Percentiles rank a stretch among this genome's conserved stretches.
Conservation (phyloP, 2,329 filamentous ascomycete species). For the Calonectria naviculata region DNA sequence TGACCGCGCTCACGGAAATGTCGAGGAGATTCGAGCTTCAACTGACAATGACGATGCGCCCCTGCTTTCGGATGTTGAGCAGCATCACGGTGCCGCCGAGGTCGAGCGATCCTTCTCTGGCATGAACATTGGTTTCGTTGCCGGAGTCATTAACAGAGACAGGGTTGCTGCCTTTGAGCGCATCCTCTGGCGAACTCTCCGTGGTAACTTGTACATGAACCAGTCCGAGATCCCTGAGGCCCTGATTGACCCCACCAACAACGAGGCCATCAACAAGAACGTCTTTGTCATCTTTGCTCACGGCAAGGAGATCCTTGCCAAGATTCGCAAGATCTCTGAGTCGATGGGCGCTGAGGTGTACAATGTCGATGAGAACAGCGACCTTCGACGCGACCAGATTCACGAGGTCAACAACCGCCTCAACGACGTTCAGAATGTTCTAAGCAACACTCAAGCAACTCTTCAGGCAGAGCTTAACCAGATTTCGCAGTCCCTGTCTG, state of each 20-base stretch:
- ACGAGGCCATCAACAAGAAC: conserved; percentile 94
- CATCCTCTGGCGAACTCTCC: conserved; percentile 96
- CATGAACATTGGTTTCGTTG: conserved; percentile 99
- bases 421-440: conserved; percentile 89
- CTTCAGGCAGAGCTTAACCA: conserved; percentile 93
- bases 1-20: conserved; percentile 93
- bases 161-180: conserved; percentile 95
- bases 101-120: conserved; percentile 90
- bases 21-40: conserved; percentile 94
- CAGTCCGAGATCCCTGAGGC: conserved; percentile 97
- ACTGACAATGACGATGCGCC: conserved; percentile 93
- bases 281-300: conserved; percentile 99
- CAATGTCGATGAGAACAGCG: conserved; percentile 96
- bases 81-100: conserved; percentile 75
- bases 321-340: conserved; percentile 99
- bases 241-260: conserved; percentile 90
- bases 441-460: conserved; percentile 94
- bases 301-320: conserved; percentile 97
- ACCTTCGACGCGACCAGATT: conserved; percentile 93
- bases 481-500: conserved; percentile 90
- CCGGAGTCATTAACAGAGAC: conserved; percentile 93
- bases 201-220: conserved; percentile 99
- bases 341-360: conserved; percentile 96
- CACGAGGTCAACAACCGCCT: conserved; percentile 97
- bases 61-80: conserved; percentile 91